Percentiles rank a stretch among this genome's conserved stretches.
Evolutionary conservation across 192 early-diverging fungal genomes (phyloP).

Genomic region (Entophlyctis luteolus): DNA sequence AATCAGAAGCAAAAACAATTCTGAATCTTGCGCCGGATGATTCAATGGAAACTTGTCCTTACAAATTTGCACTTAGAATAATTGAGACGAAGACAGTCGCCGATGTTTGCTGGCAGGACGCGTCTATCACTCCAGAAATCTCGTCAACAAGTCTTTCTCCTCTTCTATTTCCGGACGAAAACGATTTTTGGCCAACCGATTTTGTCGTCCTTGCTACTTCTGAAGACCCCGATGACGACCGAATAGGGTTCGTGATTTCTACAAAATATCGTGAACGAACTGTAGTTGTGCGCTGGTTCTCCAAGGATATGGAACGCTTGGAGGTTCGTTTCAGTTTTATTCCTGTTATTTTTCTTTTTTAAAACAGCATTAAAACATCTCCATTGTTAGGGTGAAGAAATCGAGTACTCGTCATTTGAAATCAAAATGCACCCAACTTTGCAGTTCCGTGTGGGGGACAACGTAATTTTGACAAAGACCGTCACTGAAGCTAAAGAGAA

Average conservation of each 20-base stretch:
- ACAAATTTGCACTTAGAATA: slow-evolving; percentile 5
- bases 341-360: no score
- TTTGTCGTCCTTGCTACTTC: not conserved
- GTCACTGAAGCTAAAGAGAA: not conserved
- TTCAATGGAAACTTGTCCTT: slow-evolving; percentile 5
- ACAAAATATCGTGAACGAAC: not conserved
- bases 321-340: not conserved
- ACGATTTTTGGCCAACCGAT: slow-evolving; percentile 20
- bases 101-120: slow-evolving; percentile 8
- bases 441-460: slow-evolving; percentile 13
- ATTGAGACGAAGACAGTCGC: slow-evolving; percentile 1
- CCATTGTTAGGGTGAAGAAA: not conserved
- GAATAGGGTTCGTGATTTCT: not conserved
- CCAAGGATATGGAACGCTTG: not conserved
- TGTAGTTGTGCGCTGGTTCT: slow-evolving; percentile 5
- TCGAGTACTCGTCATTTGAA: slow-evolving; percentile 7
- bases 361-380: no score
- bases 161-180: not conserved
- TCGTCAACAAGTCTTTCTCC: not conserved
- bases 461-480: slow-evolving; percentile 4
- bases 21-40: not conserved
- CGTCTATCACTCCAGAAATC: not conserved
- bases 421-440: slow-evolving; percentile 5
- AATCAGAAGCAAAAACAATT: not conserved
- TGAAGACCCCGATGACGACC: not conserved